These are phyloP conservation scores for Fusarium drepaniforme DNA, from an alignment of 2,329 filamentous ascomycete species.

Conservation along the genomic window DNA sequence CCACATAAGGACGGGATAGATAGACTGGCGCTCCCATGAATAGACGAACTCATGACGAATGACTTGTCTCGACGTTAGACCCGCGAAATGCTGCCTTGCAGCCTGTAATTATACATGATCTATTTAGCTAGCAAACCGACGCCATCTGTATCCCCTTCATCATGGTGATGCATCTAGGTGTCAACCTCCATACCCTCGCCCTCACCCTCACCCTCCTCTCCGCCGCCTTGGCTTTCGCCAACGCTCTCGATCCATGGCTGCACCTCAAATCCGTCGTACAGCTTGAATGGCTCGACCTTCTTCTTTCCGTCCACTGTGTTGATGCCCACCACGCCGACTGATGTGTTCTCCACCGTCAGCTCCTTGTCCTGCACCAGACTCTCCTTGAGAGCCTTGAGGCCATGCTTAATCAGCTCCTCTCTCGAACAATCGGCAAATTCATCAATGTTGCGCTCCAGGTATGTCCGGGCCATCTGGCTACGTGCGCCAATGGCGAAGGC, in stretches of 20 bases:
- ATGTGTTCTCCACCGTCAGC: slow-evolving; percentile 96
- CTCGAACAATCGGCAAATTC: slow-evolving; percentile 80
- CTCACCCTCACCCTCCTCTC: slow-evolving; percentile 54
- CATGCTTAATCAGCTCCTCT: slow-evolving; percentile 92
- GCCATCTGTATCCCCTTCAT: slow-evolving; percentile 34
- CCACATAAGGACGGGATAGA: slow-evolving; percentile 29
- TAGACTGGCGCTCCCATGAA: slow-evolving; percentile 35
- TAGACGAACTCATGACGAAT: slow-evolving; percentile 40
- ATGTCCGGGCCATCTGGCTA: slow-evolving; percentile 97
- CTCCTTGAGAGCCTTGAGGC: slow-evolving; percentile 92
- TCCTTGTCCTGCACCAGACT: slow-evolving; percentile 97
- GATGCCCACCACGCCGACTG: slow-evolving; percentile 84
- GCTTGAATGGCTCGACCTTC: slow-evolving; percentile 83
- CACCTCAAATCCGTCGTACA: slow-evolving; percentile 91
- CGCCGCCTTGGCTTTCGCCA: slow-evolving; percentile 62
- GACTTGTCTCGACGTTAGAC: slow-evolving; percentile 28
- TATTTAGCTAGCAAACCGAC: slow-evolving; percentile 43
- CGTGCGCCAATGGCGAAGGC: slow-evolving; percentile 96
- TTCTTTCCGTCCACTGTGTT: slow-evolving; percentile 62
- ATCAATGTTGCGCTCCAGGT: slow-evolving; percentile 92
- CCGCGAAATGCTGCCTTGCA: slow-evolving; percentile 46
- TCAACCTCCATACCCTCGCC: slow-evolving; percentile 53
- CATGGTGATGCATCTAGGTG: slow-evolving; percentile 43
- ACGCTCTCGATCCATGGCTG: slow-evolving; percentile 86
- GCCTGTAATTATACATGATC: slow-evolving; percentile 53